A percentile compares a stretch with the other conserved stretches of the same genome.
Conservation (phyloP, 352 stramenopile species). For the Saprolegnia parasitica region DNA sequence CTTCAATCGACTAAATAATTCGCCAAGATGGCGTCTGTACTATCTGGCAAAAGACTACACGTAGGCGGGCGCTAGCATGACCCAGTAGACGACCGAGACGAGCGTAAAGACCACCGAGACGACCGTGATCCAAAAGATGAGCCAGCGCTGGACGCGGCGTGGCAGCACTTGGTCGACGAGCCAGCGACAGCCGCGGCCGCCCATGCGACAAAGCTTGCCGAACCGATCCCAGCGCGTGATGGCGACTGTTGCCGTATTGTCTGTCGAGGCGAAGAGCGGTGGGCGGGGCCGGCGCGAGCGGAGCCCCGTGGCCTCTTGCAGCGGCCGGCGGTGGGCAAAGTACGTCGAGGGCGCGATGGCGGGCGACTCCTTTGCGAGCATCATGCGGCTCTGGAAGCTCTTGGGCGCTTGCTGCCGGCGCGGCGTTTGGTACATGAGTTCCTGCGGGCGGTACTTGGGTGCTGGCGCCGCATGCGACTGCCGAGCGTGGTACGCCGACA, state of each 20-base stretch:
- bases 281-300: too few species aligned
- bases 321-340: neutral
- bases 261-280: neutral
- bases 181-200: neutral
- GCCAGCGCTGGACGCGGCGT: neutral
- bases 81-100: conserved; percentile 2
- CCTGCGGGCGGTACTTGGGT: neutral
- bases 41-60: neutral
- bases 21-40: too few species aligned
- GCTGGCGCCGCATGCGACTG: neutral
- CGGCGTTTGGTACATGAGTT: conserved; percentile 10
- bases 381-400: neutral
- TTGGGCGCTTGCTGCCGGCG: neutral
- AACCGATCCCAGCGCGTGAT: neutral
- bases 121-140: neutral
- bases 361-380: neutral
- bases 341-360: neutral
- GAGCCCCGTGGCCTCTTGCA: neutral
- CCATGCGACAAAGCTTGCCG: neutral
- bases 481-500: neutral
- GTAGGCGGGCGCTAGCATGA: neutral
- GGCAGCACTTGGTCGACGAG: conserved; percentile 1
- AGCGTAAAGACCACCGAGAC: conserved; percentile 10
- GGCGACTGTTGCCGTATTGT: neutral
- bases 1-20: too few species aligned